Percentiles rank a stretch among this genome's conserved stretches.
Conservation (phyloP, 371 early-diverging fungal species). For the Saksenaea vasiformis region DNA sequence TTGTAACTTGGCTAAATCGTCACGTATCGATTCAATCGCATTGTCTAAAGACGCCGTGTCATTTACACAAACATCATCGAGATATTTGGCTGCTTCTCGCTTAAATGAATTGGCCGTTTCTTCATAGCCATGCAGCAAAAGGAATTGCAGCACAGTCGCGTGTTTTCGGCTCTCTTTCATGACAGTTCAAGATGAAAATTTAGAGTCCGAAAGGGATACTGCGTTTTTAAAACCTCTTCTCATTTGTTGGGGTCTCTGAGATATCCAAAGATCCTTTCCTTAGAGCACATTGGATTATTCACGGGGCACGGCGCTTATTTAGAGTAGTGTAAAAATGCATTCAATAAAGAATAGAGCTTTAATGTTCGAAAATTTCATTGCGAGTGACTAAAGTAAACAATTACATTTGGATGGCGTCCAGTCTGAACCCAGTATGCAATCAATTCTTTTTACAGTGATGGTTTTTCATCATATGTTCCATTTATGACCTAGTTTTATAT, state of each 20-base stretch:
- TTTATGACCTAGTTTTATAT: not conserved
- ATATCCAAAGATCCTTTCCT: no score
- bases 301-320: no score
- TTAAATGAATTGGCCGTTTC: slow-evolving; percentile 21
- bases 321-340: no score
- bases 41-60: slow-evolving; percentile 13
- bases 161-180: slow-evolving; percentile 1
- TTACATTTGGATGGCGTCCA: not conserved
- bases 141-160: slow-evolving; percentile 17
- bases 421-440: not conserved
- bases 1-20: slow-evolving; percentile 2
- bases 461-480: not conserved
- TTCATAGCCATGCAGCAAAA: slow-evolving; percentile 15
- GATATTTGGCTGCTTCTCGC: slow-evolving; percentile 16
- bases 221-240: not conserved
- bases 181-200: not conserved
- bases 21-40: not conserved
- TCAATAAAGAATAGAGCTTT: no score
- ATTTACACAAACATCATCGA: slow-evolving; percentile 12
- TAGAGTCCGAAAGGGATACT: not conserved
- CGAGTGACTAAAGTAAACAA: not conserved
- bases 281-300: no score
- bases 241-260: not conserved
- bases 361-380: not conserved
- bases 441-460: not conserved